These are phyloP conservation scores for Flueggea neowawraea DNA, from an alignment of 441 rosid genomes.

Conservation along the genomic window DNA sequence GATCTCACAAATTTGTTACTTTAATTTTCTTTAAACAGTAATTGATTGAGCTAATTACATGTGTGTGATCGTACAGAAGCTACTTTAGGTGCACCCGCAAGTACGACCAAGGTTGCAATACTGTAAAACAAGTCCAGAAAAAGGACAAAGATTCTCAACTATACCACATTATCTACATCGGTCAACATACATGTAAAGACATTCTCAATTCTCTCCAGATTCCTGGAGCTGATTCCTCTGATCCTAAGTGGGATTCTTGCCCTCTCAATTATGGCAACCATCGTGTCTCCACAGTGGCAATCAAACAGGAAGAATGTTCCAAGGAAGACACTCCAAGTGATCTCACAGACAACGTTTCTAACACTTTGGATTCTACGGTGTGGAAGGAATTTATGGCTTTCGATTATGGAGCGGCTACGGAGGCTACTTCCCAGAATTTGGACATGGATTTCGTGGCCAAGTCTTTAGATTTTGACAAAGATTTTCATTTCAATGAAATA, in stretches of 20 bases:
- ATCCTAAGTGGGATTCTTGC: no score
- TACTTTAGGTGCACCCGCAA: conserved; percentile 82
- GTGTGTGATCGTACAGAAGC: conserved; percentile 37
- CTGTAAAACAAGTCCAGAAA: conserved; percentile 77
- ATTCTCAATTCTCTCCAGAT: conserved; percentile 20
- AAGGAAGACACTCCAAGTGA: conserved; percentile 23
- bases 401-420: neutral
- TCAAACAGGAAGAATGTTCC: neutral
- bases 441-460: conserved; percentile 14
- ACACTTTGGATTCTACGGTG: neutral
- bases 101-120: conserved; percentile 59
- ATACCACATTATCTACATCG: conserved; percentile 52
- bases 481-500: conserved; percentile 13
- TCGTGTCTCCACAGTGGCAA: no score
- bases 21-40: no score
- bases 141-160: conserved; percentile 42
- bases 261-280: no score
- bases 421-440: conserved; percentile 14
- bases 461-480: conserved; percentile 25
- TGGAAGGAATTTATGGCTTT: conserved; percentile 32
- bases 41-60: neutral
- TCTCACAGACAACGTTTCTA: conserved; percentile 12
- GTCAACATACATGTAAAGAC: conserved; percentile 54
- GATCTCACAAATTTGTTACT: no score
- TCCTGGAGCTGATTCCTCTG: neutral